Evolutionary conservation across 2,329 filamentous ascomycete species (phyloP).

Genomic region (Venturia pyrina): DNA sequence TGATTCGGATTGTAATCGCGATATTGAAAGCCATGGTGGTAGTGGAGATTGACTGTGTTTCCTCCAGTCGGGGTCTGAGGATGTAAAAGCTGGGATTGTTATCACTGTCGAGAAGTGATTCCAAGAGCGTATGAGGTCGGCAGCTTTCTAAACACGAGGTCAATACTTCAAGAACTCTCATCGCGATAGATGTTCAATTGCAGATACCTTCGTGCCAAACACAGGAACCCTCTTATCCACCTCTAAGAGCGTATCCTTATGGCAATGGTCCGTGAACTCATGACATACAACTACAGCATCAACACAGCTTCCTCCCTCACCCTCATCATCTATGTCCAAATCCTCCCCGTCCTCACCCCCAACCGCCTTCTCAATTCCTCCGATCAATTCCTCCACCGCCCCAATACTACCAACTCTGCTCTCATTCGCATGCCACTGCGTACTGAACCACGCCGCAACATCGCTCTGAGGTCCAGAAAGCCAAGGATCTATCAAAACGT

Average conservation of each 20-base stretch:
- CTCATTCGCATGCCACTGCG: constrained; percentile 50
- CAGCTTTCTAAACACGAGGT: constrained; percentile 34
- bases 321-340: constrained; percentile 20
- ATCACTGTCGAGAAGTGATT: constrained; percentile 48
- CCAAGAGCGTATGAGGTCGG: constrained; percentile 47
- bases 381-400: constrained; percentile 45
- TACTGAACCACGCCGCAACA: constrained; percentile 54
- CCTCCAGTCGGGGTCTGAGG: constrained; percentile 33
- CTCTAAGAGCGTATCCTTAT: constrained; percentile 49
- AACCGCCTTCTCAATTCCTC: constrained; percentile 28
- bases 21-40: constrained; percentile 53
- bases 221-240: constrained; percentile 45
- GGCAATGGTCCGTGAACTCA: constrained; percentile 61
- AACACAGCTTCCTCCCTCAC: constrained; percentile 31
- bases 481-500: constrained; percentile 58
- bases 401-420: constrained; percentile 45
- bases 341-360: constrained; percentile 23
- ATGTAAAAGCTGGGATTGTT: constrained; percentile 38
- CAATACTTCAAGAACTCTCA: neutral
- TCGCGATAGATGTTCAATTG: neutral
- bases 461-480: constrained; percentile 52
- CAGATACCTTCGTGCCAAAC: constrained; percentile 41
- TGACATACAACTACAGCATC: constrained; percentile 53
- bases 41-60: constrained; percentile 35
- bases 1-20: constrained; percentile 40